Evolutionary conservation across 2,329 filamentous ascomycete genomes (phyloP).

Genomic region (Gremmenia infestans): DNA sequence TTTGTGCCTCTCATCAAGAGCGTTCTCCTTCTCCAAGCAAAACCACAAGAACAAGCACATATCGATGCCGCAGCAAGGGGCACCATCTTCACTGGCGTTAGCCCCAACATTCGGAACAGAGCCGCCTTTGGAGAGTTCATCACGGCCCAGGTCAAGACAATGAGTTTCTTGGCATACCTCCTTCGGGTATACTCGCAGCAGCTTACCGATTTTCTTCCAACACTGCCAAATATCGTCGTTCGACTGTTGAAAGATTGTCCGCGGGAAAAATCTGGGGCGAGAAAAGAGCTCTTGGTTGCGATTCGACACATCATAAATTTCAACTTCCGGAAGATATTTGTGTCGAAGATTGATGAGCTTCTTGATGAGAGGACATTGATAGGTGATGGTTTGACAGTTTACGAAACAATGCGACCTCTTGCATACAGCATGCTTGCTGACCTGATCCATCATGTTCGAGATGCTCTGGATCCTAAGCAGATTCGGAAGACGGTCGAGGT

Average conservation of each 20-base stretch:
- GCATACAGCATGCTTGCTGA: slow-evolving; percentile 99
- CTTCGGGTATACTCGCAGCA: slow-evolving; percentile 83
- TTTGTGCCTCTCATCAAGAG: slow-evolving; percentile 94
- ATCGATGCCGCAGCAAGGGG: slow-evolving; percentile 73
- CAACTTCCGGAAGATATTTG: slow-evolving; percentile 92
- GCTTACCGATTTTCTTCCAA: slow-evolving; percentile 79
- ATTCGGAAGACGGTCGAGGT: slow-evolving; percentile 95
- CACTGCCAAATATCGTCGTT: slow-evolving; percentile 83
- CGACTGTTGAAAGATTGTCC: slow-evolving; percentile 90
- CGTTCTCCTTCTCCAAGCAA: slow-evolving; percentile 82
- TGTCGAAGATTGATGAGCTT: slow-evolving; percentile 90
- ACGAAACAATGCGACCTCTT: slow-evolving; percentile 91
- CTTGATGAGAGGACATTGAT: slow-evolving; percentile 92
- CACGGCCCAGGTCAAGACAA: slow-evolving; percentile 96
- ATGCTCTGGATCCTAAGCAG: slow-evolving; percentile 81
- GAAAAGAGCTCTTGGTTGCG: slow-evolving; percentile 92
- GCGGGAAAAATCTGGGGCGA: slow-evolving; percentile 83
- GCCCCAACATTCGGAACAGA: slow-evolving; percentile 86
- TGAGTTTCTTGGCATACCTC: slow-evolving; percentile 96
- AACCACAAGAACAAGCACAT: slow-evolving; percentile 89
- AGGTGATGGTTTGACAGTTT: slow-evolving; percentile 91
- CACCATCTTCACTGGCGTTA: slow-evolving; percentile 87
- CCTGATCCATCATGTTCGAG: slow-evolving; percentile 92
- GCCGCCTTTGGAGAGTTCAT: slow-evolving; percentile 96
- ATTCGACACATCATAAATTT: slow-evolving; percentile 99